Conservation (phyloP, 306 rosid species). For the Lathyrus oleraceus region DNA sequence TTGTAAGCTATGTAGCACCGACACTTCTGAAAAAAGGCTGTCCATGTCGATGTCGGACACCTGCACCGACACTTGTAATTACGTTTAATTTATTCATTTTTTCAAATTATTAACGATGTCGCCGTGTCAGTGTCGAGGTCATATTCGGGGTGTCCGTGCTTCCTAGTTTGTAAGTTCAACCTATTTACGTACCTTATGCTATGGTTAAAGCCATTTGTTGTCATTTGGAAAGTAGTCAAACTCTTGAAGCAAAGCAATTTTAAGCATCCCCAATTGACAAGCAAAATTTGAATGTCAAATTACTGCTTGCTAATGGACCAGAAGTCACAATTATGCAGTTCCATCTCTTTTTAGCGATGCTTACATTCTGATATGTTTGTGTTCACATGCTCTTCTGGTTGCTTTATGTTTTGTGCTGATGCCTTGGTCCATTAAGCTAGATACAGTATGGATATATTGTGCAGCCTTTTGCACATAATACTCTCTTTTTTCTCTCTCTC, state of each 20-base stretch:
- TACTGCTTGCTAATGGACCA: slow-evolving; percentile 18
- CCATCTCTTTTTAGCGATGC: too few species aligned
- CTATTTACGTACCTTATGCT: not conserved
- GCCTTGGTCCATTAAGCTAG: not conserved
- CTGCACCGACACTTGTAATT: too few species aligned
- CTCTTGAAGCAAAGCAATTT: slow-evolving; percentile 16
- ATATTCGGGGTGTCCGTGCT: too few species aligned
- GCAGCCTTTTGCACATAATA: not conserved
- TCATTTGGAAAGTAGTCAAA: slow-evolving; percentile 8
- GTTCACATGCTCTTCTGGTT: not conserved
- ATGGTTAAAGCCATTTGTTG: slow-evolving; percentile 18
- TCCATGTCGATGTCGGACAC: too few species aligned
- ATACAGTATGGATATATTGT: not conserved
- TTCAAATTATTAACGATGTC: too few species aligned
- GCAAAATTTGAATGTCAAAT: not conserved
- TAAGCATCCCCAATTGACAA: not conserved
- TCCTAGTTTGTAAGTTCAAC: slow-evolving; percentile 13
- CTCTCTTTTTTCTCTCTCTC: not conserved
- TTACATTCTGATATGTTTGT: too few species aligned
- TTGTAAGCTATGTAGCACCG: too few species aligned
- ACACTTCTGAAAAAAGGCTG: too few species aligned
- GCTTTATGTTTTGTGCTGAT: not conserved
- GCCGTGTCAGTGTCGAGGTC: too few species aligned
- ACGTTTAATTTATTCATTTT: too few species aligned
- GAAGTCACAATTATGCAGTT: not conserved